Evolutionary conservation across 163 green algal genomes (phyloP), one percentile per base, ranked within the genome.

Genomic region (Coccomyxa subellipsoidea): DNA sequence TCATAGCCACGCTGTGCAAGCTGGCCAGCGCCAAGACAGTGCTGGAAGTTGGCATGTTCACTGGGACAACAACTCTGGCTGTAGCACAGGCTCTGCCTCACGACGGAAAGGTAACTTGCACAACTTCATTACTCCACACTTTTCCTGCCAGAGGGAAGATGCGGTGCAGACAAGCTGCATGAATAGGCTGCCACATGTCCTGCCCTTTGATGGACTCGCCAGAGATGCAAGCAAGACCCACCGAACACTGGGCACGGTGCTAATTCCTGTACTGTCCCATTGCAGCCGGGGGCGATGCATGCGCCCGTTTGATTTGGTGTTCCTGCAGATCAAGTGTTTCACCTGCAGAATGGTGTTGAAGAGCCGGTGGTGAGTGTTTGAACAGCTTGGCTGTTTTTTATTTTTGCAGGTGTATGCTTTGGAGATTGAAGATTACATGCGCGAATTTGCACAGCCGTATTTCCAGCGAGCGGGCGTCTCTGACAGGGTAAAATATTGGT

Each of bases 21-120:
- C 71, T 89, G 4, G 82, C 85, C 73, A 76, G 80, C 34, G 88
- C 88, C 53, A 90, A 89, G 81, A 88, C 76, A 35, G 87, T 91
- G 38, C 79, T 92, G 27, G 88, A 92, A 75, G 84, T 92, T 35
- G 88, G 88, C 81, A 90, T 92, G 83, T 92, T 91, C 84, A 91
- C 86, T 23, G 88, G 88, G 27, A 91, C 88, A 70, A 88, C 80
- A 47, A 88, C 84, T 36, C 66, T 92, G 35, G 87, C 84, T 31
- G 87, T 92, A 39, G 88, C 88, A 32, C 80, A 89, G 53, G 79
- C 78, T 21, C 75, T 92, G 38, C 88, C 88, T 18, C 53, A 83
- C 9, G 87, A 92, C 82, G 88, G 88, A 36, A 86, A 88, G 83
- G 84, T 89, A 8, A 59, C 15, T 8, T 54, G 40, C 40, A 8